A percentile compares a stretch with the other conserved stretches of the same genome.
Conservation (phyloP, 208 protist species). For the Crithidia bombi region DNA sequence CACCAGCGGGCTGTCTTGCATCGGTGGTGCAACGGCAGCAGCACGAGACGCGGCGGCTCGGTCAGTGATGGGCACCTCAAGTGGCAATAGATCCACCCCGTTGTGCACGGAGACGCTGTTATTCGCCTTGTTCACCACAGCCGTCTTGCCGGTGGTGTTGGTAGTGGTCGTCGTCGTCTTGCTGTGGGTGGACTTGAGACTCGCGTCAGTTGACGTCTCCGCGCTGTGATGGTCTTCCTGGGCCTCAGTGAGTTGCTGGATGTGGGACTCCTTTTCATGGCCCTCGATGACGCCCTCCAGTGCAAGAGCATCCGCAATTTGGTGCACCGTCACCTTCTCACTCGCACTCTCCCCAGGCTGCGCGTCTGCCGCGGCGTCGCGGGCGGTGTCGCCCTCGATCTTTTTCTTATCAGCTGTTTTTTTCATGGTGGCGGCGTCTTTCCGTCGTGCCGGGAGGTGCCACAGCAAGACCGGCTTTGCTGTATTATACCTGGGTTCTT, state of each 20-base stretch:
- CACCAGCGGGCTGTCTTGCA: slow-evolving; percentile 12
- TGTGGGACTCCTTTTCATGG: neutral
- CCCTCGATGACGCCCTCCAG: slow-evolving; percentile 17
- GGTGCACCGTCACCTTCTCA: neutral
- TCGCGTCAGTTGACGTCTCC: neutral
- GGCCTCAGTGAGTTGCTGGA: neutral
- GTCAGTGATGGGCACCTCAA: neutral
- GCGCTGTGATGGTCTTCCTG: neutral
- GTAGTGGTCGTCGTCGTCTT: neutral
- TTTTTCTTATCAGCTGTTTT: too few relatives aligned
- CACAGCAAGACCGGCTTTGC: too few relatives aligned
- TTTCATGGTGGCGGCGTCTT: too few relatives aligned
- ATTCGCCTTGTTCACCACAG: neutral
- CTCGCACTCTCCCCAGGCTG: neutral
- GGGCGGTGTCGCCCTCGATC: neutral
- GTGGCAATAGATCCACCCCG: slow-evolving; percentile 1
- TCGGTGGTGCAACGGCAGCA: neutral
- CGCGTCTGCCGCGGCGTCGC: neutral
- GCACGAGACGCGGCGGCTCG: neutral
- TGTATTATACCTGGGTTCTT: too few relatives aligned
- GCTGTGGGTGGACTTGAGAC: neutral
- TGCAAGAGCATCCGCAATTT: slow-evolving; percentile 20
- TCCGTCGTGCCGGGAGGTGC: too few relatives aligned
- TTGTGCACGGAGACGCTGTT: neutral
- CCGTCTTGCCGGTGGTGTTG: neutral